Evolutionary conservation across 495 filamentous ascomycete species (phyloP).

Genomic region (Podospora pseudocomata): DNA sequence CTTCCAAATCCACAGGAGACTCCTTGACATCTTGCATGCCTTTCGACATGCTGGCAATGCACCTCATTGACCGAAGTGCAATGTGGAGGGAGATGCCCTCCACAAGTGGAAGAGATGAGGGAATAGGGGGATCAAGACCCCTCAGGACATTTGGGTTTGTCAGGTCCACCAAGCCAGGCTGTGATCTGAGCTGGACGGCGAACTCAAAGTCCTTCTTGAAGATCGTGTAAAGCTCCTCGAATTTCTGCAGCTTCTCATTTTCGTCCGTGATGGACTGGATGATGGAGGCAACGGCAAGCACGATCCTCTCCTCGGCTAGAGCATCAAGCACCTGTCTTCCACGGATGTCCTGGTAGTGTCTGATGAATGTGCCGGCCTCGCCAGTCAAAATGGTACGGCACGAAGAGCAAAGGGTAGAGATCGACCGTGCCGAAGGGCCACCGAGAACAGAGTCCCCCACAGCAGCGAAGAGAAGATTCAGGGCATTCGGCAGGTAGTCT

Average conservation of each 20-base stretch:
- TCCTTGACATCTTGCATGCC: conserved; percentile 74
- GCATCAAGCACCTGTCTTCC: conserved; percentile 58
- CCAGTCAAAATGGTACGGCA: conserved; percentile 67
- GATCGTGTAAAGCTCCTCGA: conserved; percentile 62
- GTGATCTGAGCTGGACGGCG: conserved; percentile 34
- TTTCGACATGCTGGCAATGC: conserved; percentile 71
- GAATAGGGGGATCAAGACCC: conserved; percentile 28
- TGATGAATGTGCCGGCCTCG: conserved; percentile 72
- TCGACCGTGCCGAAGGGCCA: conserved; percentile 71
- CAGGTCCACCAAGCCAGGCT: conserved; percentile 33
- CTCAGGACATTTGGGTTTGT: conserved; percentile 33
- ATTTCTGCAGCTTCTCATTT: conserved; percentile 54
- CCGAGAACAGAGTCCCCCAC: conserved; percentile 64
- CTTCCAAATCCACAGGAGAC: conserved; percentile 61
- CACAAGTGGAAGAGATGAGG: conserved; percentile 18
- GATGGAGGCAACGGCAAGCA: conserved; percentile 80
- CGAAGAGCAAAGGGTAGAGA: conserved; percentile 72
- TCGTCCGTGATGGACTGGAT: conserved; percentile 72
- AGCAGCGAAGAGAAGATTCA: conserved; percentile 79
- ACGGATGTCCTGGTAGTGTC: conserved; percentile 66
- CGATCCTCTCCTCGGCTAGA: conserved; percentile 71
- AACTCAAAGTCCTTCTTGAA: conserved; percentile 59
- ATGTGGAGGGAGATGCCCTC: conserved; percentile 49
- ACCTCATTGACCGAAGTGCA: conserved; percentile 64
- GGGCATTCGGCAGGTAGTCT: conserved; percentile 64